These are phyloP conservation scores for Ceratocystis alfenasii DNA, from an alignment of 2,329 filamentous ascomycete genomes.

Conservation along the genomic window DNA sequence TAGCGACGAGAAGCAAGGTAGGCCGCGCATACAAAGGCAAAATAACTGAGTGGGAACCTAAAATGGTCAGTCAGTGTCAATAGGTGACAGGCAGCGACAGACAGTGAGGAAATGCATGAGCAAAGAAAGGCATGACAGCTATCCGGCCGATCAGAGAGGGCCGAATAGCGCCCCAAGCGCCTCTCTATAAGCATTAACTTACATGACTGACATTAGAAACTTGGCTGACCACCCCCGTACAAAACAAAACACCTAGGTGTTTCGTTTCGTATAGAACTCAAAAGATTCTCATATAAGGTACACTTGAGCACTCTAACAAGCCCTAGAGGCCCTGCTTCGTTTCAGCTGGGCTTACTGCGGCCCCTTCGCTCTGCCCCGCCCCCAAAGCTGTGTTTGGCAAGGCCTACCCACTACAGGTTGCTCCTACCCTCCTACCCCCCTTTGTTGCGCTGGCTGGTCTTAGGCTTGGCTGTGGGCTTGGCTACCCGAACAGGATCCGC, in stretches of 20 bases:
- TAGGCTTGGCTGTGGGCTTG: conserved; percentile 4
- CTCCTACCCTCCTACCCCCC: background rate
- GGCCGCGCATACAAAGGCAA: background rate
- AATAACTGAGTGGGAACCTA: background rate
- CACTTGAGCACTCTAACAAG: background rate
- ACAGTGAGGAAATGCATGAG: background rate
- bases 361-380: background rate
- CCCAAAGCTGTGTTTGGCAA: background rate
- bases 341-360: background rate
- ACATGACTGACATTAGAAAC: too few relatives aligned
- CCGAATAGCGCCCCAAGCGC: too few relatives aligned
- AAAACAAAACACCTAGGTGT: background rate
- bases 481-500: background rate
- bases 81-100: background rate
- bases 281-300: background rate
- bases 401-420: too few relatives aligned
- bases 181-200: too few relatives aligned
- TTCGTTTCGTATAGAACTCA: background rate
- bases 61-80: background rate
- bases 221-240: too few relatives aligned
- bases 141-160: too few relatives aligned
- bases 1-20: background rate
- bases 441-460: background rate
- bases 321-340: conserved; percentile 3
- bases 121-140: background rate